Evolutionary conservation across 306 rosid species (phyloP), one percentile per base, ranked within the genome.

Genomic region (Trifolium pratense): DNA sequence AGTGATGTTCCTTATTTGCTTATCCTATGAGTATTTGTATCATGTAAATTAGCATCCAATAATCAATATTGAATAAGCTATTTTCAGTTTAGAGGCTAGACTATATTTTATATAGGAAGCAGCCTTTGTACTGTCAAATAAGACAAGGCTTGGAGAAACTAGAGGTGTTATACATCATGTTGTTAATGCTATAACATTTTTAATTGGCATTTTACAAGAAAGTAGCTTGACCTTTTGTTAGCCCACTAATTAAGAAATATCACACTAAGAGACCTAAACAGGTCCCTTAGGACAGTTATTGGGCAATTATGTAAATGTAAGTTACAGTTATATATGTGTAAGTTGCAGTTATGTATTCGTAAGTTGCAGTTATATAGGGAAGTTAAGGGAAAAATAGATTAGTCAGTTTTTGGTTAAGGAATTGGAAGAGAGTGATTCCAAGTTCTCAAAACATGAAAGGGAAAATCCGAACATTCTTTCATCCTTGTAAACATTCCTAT

Each of bases 121-220:
- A 46, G 1, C 37, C 8, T 60, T n/a, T 63, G 1, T 39, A 67
- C 18, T 26, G 40, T 42, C 51, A 32, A 42, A 68, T 20, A 16
- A 68, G 37, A 42, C 68, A 68, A 68, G 17, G 6, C 42, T 49
- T 58, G n/a, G 40, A 20, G 66, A 61, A 57, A 36, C 60, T 40
- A 55, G 42, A 11, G 29, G 25, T 61, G 26, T 60, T 51, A 42
- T 46, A 36, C 26, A 37, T 40, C 9, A 13, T 26, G 63, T 25
- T 70, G 26, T 73, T 20, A 63, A 9, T 40, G 14, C 46, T 11
- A 40, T 11, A 3, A 9, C 46, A 40, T 2, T 40, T 40, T 40
- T 40, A 10, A 10, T 40, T 39, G 59, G 57, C 23, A 63, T 64
- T 78, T 63, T 63, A 42, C 68, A 11, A 40, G 46, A 40, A 26